Evolutionary conservation across 2,329 filamentous ascomycete species (phyloP), one percentile per base, ranked within the genome.

Genomic region (Curvularia eragrostidis): DNA sequence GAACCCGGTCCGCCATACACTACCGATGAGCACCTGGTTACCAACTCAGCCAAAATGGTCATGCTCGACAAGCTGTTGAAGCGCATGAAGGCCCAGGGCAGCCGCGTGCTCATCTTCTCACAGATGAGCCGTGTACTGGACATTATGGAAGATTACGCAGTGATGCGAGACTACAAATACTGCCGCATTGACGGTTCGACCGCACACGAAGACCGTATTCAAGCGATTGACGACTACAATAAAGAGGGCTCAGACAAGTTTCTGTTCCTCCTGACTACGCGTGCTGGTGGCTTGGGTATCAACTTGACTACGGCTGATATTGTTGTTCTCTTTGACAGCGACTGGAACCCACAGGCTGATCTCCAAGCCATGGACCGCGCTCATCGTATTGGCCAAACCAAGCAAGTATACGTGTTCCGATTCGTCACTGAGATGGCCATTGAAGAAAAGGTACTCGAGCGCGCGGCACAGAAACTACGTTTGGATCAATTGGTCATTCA

Each of bases 331-430:
- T 99, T 95, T 72, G 95, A 99, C 77, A 97, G 93, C 70, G 95
- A 99, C 75, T 99, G 95, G 95, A 98, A 97, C 72, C 95, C 95
- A 9, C 95, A 99, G 78, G 95, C 95, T 18, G 95, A 99, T 87
- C 80, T 99, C 58, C 95, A 99, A 78, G 95, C 95, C 55, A 99
- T 99, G 95, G 95, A 99, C 73, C 91, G 95, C 74, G 95, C 95
- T 50, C 95, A 99, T 80, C 92, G 95, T 80, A 99, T 99, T 68
- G 95, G 95, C 38, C 95, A 99, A 80, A 99, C 92, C 5, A 99
- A 99, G 80, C 95, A 99, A 75, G 95, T 99, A 10, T 86, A 93
- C 42, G 95, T 99, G 3, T 99, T 97, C 81, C 87, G 95, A 59
- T 97, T 99, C 69, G 91, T 99, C 23, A 99, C 96, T 0, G 95